phyloP scores from a whole-genome alignment of 2,329 filamentous ascomycete species.

The Didymella keratinophila region DNA sequence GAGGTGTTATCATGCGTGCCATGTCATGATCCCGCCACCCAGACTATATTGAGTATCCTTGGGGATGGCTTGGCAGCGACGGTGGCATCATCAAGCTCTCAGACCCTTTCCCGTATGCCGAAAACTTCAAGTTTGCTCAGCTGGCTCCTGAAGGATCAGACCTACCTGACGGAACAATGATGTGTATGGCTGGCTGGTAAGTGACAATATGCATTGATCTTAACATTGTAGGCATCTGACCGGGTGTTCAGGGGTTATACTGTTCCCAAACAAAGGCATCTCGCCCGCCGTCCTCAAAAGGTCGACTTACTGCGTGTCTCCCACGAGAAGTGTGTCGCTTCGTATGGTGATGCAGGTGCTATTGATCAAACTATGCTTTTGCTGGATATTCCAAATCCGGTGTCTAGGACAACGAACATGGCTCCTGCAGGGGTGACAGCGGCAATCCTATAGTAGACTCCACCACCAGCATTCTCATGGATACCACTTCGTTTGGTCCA shows the following conservation, averaged over 20 bases:
- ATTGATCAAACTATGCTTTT: background rate
- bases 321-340: background rate
- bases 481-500: background rate
- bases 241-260: background rate
- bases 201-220: background rate
- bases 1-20: background rate
- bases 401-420: too few relatives aligned
- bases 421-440: background rate
- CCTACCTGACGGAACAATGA: background rate
- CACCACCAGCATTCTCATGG: background rate
- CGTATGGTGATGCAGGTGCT: too few relatives aligned
- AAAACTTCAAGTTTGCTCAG: background rate
- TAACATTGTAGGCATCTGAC: background rate
- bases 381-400: background rate
- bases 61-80: background rate
- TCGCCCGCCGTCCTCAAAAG: background rate
- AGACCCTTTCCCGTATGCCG: background rate
- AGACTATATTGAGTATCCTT: background rate
- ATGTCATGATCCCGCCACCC: background rate
- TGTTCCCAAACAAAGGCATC: background rate
- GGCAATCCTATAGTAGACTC: background rate
- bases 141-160: background rate
- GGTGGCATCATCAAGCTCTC: background rate
- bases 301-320: background rate
- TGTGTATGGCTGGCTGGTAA: background rate